phyloP scores from a whole-genome alignment of 1,284 basidiomycete genomes.

The Leccinum ponderosum region DNA sequence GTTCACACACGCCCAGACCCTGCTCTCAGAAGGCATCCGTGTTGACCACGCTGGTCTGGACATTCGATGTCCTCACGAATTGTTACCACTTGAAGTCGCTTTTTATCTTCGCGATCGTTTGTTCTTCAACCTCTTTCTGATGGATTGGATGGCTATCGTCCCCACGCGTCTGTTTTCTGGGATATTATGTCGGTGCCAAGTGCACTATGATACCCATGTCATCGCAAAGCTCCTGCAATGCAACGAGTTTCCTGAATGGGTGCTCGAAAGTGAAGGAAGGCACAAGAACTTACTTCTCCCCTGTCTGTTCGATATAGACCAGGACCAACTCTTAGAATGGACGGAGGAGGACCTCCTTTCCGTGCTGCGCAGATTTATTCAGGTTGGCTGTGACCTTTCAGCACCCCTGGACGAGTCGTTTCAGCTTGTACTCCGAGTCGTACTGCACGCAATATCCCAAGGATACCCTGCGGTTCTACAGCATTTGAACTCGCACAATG shows the following conservation, averaged over 20 bases:
- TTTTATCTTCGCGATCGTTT: not conserved
- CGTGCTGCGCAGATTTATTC: not conserved
- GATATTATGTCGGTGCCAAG: not conserved
- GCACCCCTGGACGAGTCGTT: not conserved
- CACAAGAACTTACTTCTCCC: not conserved
- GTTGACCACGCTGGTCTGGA: not conserved
- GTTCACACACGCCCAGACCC: not conserved
- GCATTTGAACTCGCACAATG: not conserved
- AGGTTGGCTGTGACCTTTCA: slow-evolving; percentile 3
- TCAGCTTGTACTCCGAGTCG: not conserved
- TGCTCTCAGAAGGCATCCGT: not conserved
- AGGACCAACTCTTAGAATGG: not conserved
- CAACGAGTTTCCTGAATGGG: slow-evolving; percentile 8
- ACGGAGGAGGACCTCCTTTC: not conserved
- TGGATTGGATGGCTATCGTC: not conserved
- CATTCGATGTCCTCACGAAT: not conserved
- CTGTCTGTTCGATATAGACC: not conserved
- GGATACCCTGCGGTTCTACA: not conserved
- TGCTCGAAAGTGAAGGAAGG: not conserved
- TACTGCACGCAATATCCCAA: not conserved
- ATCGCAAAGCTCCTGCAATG: not conserved
- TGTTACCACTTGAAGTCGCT: slow-evolving; percentile 4
- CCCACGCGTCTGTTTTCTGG: not conserved
- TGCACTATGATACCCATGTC: not conserved
- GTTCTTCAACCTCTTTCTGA: slow-evolving; percentile 1